Evolutionary conservation across 2,329 filamentous ascomycete genomes (phyloP), one percentile per base, ranked within the genome.

Genomic region (Aspergillus awamori): DNA sequence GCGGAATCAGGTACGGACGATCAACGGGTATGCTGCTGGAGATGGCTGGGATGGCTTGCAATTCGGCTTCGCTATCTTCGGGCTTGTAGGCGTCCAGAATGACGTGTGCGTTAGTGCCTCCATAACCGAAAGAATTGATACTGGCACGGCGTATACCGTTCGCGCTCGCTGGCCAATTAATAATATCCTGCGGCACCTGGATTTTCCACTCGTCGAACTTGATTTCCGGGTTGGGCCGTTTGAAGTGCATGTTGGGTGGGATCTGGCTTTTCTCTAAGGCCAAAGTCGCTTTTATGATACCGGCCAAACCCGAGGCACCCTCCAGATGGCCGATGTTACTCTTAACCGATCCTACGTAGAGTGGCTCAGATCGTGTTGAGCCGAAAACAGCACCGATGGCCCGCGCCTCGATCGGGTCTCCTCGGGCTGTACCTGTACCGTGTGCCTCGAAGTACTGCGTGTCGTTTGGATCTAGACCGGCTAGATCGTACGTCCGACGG

Each of bases 361-460:
- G 51, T 13, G 58, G 52, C 10, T 41, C 26, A 20, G 47, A 7
- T 5, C 53, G 36, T 2, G 39, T 61, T 11, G 47, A 24, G 22
- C 61, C 55, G 49, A 73, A 69, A 0, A 67, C 68, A 5, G 59
- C 51, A 4, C 49, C 52, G 15, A 72, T 67, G 6, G 70, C 71
- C 7, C 58, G 41, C 0, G 66, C 58, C 57, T 74, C 72, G 10
- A 53, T 20, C 1, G 70, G 71, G 53, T 75, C 72, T 4, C 73
- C 73, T 2, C 65, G 68, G 8, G 51, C 55, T 2, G 73, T 76
- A 20, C 77, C 78, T 0, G 79, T 81, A 11, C 77, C 78, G 58
- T 81, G 78, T 6, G 69, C 70, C 53, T 80, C 73, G 24, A 80
- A 72, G 59, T 72, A 80, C 28, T 74, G 70, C 3, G 72, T 67